A percentile compares a stretch with the other conserved stretches of the same genome.
These are phyloP conservation scores for Ramalina peruviana DNA, from an alignment of 495 filamentous ascomycete species.

Conservation along the genomic window DNA sequence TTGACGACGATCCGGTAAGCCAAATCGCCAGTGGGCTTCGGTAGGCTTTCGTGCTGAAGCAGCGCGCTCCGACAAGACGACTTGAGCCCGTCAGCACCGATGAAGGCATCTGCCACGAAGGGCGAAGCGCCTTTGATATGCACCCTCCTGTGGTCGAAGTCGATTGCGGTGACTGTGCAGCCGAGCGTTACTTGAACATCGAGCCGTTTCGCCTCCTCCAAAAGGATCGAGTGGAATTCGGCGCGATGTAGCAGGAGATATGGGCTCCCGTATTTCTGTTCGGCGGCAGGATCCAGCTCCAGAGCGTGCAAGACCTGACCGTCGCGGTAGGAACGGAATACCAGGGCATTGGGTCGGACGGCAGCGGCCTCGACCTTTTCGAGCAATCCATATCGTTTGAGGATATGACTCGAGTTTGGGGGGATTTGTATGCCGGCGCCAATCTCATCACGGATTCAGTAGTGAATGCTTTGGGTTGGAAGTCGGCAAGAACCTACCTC, in stretches of 20 bases:
- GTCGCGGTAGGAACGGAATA: slow-evolving; percentile 45
- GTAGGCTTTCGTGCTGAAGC: slow-evolving; percentile 26
- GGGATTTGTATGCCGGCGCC: slow-evolving; percentile 49
- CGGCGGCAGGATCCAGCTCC: slow-evolving; percentile 15
- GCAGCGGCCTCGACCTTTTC: slow-evolving; percentile 31
- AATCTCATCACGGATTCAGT: slow-evolving; percentile 17
- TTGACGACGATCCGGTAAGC: slow-evolving; percentile 46
- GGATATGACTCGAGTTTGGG: slow-evolving; percentile 37
- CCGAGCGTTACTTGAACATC: slow-evolving; percentile 36
- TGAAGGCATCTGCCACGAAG: slow-evolving; percentile 34
- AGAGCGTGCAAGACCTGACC: slow-evolving; percentile 39
- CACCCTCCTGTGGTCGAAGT: slow-evolving; percentile 27
- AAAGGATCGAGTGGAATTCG: slow-evolving; percentile 39
- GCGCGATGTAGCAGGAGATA: slow-evolving; percentile 39
- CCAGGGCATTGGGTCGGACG: slow-evolving; percentile 37
- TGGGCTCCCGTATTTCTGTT: slow-evolving; percentile 28
- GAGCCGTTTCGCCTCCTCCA: slow-evolving; percentile 35
- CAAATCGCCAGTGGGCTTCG: slow-evolving; percentile 42
- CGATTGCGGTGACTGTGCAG: slow-evolving; percentile 28
- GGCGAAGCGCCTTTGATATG: slow-evolving; percentile 20
- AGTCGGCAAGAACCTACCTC: slow-evolving; percentile 23
- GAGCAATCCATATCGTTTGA: slow-evolving; percentile 37
- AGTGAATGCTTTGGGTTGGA: background rate
- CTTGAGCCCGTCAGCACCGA: slow-evolving; percentile 45
- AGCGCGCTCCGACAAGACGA: slow-evolving; percentile 31